These are phyloP conservation scores for Theileria annulata DNA, from an alignment of 169 alveolate species.

Conservation along the genomic window DNA sequence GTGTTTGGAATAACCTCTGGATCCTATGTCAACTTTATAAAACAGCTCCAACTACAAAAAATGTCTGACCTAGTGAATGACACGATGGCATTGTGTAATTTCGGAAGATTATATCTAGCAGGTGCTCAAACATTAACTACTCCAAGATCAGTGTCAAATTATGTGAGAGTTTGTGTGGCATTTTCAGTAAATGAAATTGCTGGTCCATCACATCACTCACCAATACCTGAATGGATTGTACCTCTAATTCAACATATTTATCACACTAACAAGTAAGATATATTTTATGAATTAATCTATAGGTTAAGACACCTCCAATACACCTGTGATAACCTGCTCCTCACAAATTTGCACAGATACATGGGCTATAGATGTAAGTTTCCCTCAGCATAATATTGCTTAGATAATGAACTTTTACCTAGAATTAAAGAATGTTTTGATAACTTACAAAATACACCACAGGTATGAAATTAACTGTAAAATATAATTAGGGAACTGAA, in stretches of 20 bases:
- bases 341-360: conserved; percentile 42
- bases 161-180: conserved; percentile 51
- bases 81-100: conserved; percentile 32
- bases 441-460: conserved; percentile 37
- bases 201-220: conserved; percentile 41
- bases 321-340: conserved; percentile 49
- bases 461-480: conserved; percentile 21
- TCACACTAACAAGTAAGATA: conserved; percentile 29
- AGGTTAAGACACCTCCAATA: conserved; percentile 55
- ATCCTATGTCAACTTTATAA: conserved; percentile 18
- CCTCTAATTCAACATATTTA: conserved; percentile 57
- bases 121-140: conserved; percentile 62
- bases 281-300: not conserved
- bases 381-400: not conserved
- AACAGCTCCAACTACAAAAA: conserved; percentile 44
- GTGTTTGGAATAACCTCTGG: conserved; percentile 28
- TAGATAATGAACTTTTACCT: conserved; percentile 37
- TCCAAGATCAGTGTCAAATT: conserved; percentile 58
- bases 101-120: conserved; percentile 51
- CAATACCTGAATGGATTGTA: conserved; percentile 46
- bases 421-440: conserved; percentile 61
- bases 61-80: conserved; percentile 50
- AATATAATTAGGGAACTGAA: conserved; percentile 40
- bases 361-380: conserved; percentile 43
- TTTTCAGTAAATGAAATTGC: conserved; percentile 60